Evolutionary conservation across 768 basidiomycete genomes (phyloP), one percentile per base, ranked within the genome.

Genomic region (Boletus reticulatus): DNA sequence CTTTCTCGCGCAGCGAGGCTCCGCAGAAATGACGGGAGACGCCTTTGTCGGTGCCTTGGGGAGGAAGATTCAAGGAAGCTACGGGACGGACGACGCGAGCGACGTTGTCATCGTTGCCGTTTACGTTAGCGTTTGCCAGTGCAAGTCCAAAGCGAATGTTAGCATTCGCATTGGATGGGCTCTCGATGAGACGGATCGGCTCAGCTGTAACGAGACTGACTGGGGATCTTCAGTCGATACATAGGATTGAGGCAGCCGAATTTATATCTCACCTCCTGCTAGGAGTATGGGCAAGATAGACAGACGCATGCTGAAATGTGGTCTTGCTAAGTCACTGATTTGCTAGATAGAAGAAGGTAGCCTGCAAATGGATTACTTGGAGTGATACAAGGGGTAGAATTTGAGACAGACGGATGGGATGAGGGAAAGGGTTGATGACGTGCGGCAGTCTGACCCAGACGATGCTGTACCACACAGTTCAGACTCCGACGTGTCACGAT

Each of bases 131-230:
- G 14, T 69, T 69, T 36, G 75, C 68, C 32, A 71, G 57, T 14
- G 72, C 73, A 46, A 72, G 72, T 13, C 76, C 78, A 43, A 76
- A 69, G 50, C 74, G 76, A 41, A 78, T 57, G 54, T 72, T 67
- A 50, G 72, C 67, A 42, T 67, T 67, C 22, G 61, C 49, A 39
- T 60, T 65, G 27, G 75, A 65, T 29, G 68, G 49, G 17, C 66
- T 65, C 1, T 72, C 67, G 17, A 83, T 60, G 41, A 85, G 72
- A 20, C 80, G 74, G 56, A 86, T 67, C 45, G 84, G 83, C 57
- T 74, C 76, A 39, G 83, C 80, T 46, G 69, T 63, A 48, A 77
- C 82, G 59, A 80, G 73, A 29, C 55, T 52, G 50, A 58, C 70
- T 61, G 57, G 68, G 50, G 38, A 52, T 37, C 4, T 45, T 47